Conservation (phyloP, 345 rosid genomes). For the Euclidium syriacum region DNA sequence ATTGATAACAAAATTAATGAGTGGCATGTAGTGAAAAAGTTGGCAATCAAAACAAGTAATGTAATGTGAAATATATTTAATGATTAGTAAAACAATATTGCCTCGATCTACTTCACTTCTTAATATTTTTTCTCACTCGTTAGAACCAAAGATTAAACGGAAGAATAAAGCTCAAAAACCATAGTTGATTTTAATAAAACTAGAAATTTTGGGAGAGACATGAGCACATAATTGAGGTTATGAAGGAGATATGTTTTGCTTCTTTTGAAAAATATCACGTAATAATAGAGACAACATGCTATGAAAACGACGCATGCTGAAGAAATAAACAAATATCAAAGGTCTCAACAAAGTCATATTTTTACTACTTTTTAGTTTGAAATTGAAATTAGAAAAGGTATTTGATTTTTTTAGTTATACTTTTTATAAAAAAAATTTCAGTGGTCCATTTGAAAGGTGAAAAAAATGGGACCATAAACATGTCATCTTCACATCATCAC, state of each 20-base stretch:
- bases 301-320: conserved; percentile 21
- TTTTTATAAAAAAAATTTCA: neutral
- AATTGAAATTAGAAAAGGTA: neutral
- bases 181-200: neutral
- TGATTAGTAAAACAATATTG: too few species aligned
- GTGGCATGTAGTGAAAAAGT: too few species aligned
- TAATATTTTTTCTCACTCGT: too few species aligned
- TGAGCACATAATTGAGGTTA: too few species aligned
- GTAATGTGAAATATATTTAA: too few species aligned
- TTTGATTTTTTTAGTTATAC: neutral
- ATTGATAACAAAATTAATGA: too few species aligned
- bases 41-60: too few species aligned
- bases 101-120: too few species aligned
- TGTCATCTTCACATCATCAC: conserved; percentile 27
- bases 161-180: conserved; percentile 8
- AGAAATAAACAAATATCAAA: conserved; percentile 8
- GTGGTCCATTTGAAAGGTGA: conserved; percentile 30
- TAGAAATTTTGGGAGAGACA: too few species aligned
- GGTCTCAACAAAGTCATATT: conserved; percentile 15
- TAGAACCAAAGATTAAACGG: neutral
- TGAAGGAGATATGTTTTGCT: conserved; percentile 16
- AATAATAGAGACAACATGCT: conserved; percentile 20
- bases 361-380: conserved; percentile 7
- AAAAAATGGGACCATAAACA: conserved; percentile 26
- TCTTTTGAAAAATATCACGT: conserved; percentile 1